Evolutionary conservation across 352 stramenopile genomes (phyloP), one percentile per base, ranked within the genome.

Genomic region (Phytophthora pistaciae): DNA sequence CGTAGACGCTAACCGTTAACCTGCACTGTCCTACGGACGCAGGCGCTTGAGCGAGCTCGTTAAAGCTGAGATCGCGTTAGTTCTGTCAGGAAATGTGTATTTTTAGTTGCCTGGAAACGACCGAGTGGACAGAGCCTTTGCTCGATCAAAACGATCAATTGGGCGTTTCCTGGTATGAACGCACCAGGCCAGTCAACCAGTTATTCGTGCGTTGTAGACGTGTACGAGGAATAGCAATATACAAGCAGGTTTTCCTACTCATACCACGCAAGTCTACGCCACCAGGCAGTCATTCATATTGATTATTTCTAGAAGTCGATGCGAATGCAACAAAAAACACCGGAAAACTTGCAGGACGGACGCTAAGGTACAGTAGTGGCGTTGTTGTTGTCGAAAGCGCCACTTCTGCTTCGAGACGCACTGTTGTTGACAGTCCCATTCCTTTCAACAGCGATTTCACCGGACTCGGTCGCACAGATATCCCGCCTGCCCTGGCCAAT

Each of bases 401-500:
- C 21, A 56, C 10, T 20, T 31, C 21, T 8, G 48, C 21, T 52
- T 49, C 36, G 20, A 38, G 25, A 29, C 11, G 21, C 10, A 16
- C 55, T 50, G 21, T 13, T 42, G 36, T 42, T 42, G 36, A 14
- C 5, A 6, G 33, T 38, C 18, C 13, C 36, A 23, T 60, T 49
- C 11, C 16, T 10, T 49, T 6, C 14, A 8, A 2, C 33, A 18
- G 4, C 20, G 27, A 61, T 5, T 8, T 16, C 29, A 23, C 11
- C 56, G 2, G 36, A 49, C 36, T 61, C 56, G 21, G 21, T 40
- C 20, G 36, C 52, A 38, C 36, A 61, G 20, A 52, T 61, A 44
- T 50, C 33, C 23, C 57, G 55, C 20, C 38, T 33, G 8, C n/a
- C 4, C 20, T 3, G 21, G 16, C 21, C 6, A 23, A n/a, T 6